These are phyloP conservation scores for Podospora didyma DNA, from an alignment of 495 filamentous ascomycete species.

Conservation along the genomic window DNA sequence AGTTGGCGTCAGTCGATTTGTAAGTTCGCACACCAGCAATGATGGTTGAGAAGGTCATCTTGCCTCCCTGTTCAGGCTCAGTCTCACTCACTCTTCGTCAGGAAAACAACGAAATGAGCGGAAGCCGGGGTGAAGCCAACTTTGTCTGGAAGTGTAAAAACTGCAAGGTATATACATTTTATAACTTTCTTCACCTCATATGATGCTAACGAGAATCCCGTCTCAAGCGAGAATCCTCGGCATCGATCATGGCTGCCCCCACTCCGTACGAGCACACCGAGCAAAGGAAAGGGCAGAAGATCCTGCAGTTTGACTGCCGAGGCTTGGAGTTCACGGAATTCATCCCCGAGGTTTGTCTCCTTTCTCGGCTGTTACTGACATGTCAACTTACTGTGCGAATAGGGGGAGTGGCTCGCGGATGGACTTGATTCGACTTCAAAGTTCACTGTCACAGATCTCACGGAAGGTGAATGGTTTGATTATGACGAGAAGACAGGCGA, in stretches of 20 bases:
- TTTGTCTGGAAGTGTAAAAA: conserved; percentile 98
- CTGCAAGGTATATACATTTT: conserved; percentile 58
- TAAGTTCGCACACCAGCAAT: conserved; percentile 42
- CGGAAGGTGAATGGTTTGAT: conserved; percentile 74
- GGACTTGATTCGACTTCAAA: conserved; percentile 73
- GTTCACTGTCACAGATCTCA: conserved; percentile 75
- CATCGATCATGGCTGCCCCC: conserved; percentile 66
- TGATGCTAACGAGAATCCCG: not conserved
- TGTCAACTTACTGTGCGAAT: not conserved
- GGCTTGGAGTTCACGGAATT: conserved; percentile 91
- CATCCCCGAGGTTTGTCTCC: conserved; percentile 65
- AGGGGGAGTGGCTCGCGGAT: conserved; percentile 83
- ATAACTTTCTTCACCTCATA: not conserved
- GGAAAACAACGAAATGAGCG: conserved; percentile 83
- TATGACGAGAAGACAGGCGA: conserved; percentile 57
- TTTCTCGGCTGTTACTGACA: too few relatives aligned
- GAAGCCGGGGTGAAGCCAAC: conserved; percentile 90
- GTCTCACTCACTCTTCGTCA: conserved; percentile 27
- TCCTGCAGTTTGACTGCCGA: conserved; percentile 88
- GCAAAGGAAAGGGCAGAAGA: conserved; percentile 67
- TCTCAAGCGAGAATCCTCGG: conserved; percentile 53
- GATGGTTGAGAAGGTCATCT: not conserved
- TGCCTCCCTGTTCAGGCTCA: too few relatives aligned
- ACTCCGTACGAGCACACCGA: conserved; percentile 62
- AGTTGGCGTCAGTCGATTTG: conserved; percentile 83